Evolutionary conservation across 2,329 filamentous ascomycete genomes (phyloP).

Genomic region (Hymenoscyphus repandus): DNA sequence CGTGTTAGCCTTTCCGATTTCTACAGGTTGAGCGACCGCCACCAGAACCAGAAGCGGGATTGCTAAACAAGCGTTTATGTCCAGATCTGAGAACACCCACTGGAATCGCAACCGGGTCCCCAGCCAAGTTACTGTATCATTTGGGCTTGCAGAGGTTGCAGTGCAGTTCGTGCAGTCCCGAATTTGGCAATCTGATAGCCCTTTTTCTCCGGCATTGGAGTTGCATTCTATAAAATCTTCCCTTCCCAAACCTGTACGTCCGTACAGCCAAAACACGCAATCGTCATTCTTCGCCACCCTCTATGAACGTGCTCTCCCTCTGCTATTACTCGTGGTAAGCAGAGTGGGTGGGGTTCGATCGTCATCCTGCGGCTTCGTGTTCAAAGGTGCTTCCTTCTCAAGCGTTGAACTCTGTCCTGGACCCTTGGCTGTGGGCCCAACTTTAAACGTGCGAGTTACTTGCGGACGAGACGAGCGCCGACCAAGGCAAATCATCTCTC

Average conservation of each 20-base stretch:
- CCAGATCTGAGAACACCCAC: not conserved
- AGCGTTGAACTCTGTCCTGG: too few species aligned
- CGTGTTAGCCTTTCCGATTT: slow-evolving; percentile 22
- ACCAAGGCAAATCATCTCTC: not conserved
- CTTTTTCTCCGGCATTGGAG: too few species aligned
- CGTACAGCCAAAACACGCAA: too few species aligned
- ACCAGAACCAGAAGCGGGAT: not conserved
- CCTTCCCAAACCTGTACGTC: not conserved
- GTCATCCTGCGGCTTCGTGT: not conserved
- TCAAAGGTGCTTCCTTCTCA: not conserved
- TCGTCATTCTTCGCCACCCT: too few species aligned
- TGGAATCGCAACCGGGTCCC: not conserved
- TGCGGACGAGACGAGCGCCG: too few species aligned
- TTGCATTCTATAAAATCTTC: too few species aligned
- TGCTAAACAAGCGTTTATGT: not conserved
- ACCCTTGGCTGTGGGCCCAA: not conserved
- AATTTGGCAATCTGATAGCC: too few species aligned
- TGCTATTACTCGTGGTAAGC: too few species aligned
- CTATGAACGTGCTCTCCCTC: too few species aligned
- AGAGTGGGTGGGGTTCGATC: not conserved
- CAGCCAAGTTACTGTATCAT: not conserved
- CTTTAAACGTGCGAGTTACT: slow-evolving; percentile 1
- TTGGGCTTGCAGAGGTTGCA: not conserved
- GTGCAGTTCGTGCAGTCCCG: too few species aligned
- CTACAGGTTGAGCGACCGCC: slow-evolving; percentile 18